Conservation (phyloP, 495 filamentous ascomycete genomes). For the Usnea hakonensis region DNA sequence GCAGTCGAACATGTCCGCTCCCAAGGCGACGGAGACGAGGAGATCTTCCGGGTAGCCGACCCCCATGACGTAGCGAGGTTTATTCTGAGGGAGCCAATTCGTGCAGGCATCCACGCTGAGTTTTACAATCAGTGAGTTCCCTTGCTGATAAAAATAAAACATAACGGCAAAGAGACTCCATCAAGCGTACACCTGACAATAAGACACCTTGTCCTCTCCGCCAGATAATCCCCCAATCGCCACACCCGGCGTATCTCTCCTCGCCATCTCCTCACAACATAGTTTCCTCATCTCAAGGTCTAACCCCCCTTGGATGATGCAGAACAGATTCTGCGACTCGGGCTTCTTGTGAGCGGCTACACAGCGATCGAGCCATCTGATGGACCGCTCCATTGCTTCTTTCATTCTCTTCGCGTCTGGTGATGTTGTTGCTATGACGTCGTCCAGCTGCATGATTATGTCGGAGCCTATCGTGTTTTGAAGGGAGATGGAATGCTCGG, state of each 20-base stretch:
- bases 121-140: background rate
- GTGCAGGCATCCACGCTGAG: constrained; percentile 78
- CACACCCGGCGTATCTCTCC: constrained; percentile 86
- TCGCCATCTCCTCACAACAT: constrained; percentile 86
- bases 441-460: constrained; percentile 99
- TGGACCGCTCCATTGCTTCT: constrained; percentile 89
- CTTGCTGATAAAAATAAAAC: background rate
- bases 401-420: constrained; percentile 78
- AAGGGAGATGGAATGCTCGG: constrained; percentile 91
- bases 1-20: constrained; percentile 99
- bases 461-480: constrained; percentile 97
- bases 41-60: constrained; percentile 95
- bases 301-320: constrained; percentile 93
- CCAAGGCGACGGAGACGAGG: constrained; percentile 81
- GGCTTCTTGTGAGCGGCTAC: constrained; percentile 86
- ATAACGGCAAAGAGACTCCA: too few species aligned
- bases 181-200: constrained; percentile 46
- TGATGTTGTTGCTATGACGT: constrained; percentile 91
- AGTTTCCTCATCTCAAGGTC: constrained; percentile 80
- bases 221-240: constrained; percentile 92
- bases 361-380: constrained; percentile 98
- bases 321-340: constrained; percentile 87
- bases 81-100: constrained; percentile 71
- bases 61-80: constrained; percentile 97
- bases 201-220: constrained; percentile 65